Conservation (phyloP, 495 filamentous ascomycete species). For the Penicillium manginii region DNA sequence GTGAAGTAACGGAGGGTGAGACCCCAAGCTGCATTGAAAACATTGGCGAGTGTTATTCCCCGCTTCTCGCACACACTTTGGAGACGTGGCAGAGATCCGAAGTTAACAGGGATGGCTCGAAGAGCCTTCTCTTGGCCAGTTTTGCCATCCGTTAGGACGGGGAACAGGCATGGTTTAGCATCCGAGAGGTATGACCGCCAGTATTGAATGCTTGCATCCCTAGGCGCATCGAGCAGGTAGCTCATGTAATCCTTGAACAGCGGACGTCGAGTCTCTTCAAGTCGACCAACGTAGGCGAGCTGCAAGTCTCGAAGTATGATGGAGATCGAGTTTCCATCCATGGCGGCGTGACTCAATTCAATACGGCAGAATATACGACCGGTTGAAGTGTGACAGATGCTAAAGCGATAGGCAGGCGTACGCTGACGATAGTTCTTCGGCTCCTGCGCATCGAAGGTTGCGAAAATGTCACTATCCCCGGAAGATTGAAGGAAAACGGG, state of each 20-base stretch:
- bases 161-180: slow-evolving; percentile 57
- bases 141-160: slow-evolving; percentile 43
- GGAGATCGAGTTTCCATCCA: slow-evolving; percentile 54
- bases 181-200: slow-evolving; percentile 56
- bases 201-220: slow-evolving; percentile 49
- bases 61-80: slow-evolving; percentile 49
- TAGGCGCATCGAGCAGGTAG: slow-evolving; percentile 44
- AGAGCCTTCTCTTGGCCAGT: slow-evolving; percentile 26
- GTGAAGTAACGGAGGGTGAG: slow-evolving; percentile 54
- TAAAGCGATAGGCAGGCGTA: slow-evolving; percentile 53
- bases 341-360: slow-evolving; percentile 60
- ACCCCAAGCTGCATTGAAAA: slow-evolving; percentile 58
- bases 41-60: slow-evolving; percentile 54
- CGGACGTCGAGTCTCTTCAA: slow-evolving; percentile 40
- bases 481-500: slow-evolving; percentile 41
- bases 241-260: slow-evolving; percentile 59
- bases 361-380: slow-evolving; percentile 52
- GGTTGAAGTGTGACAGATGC: slow-evolving; percentile 45
- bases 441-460: slow-evolving; percentile 36
- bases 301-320: slow-evolving; percentile 53
- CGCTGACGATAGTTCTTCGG: slow-evolving; percentile 40
- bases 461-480: slow-evolving; percentile 34
- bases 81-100: slow-evolving; percentile 32
- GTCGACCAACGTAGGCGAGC: slow-evolving; percentile 47
- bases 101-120: slow-evolving; percentile 40